These are phyloP conservation scores for Dittrichia graveolens DNA, from an alignment of 129 eudicot genomes.

Conservation along the genomic window DNA sequence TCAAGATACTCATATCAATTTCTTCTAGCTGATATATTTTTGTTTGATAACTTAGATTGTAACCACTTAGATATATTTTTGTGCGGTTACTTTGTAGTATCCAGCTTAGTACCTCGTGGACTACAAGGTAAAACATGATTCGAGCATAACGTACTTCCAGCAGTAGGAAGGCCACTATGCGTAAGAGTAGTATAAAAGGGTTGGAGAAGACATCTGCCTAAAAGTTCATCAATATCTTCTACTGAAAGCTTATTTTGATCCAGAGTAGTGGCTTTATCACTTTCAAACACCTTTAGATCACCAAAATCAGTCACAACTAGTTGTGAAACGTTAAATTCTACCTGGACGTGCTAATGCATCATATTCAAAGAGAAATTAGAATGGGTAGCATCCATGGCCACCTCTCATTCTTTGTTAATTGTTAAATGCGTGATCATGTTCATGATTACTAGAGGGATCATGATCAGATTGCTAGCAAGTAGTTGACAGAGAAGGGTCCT, in stretches of 20 bases:
- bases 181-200: conserved; percentile 81
- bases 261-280: conserved; percentile 50
- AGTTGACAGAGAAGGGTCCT: conserved; percentile 63
- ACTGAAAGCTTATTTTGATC: conserved; percentile 52
- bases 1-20: no score
- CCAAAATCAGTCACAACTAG: conserved; percentile 48
- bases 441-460: conserved; percentile 49
- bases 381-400: conserved; percentile 35
- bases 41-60: conserved; percentile 70
- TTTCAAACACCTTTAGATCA: conserved; percentile 54
- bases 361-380: conserved; percentile 35
- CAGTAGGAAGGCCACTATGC: conserved; percentile 96
- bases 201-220: conserved; percentile 90
- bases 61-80: conserved; percentile 97
- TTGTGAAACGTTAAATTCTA: conserved; percentile 30
- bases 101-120: conserved; percentile 73
- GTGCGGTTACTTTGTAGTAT: conserved; percentile 82
- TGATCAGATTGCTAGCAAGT: conserved; percentile 50
- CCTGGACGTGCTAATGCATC: no score
- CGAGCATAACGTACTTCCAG: conserved; percentile 94
- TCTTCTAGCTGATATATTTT: no score
- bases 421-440: conserved; percentile 28
- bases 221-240: conserved; percentile 67
- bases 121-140: conserved; percentile 89
- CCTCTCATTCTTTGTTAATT: conserved; percentile 39